These are phyloP conservation scores for Aegilops umbellulata DNA, from an alignment of 176 grass and related monocot genomes.

Conservation along the genomic window DNA sequence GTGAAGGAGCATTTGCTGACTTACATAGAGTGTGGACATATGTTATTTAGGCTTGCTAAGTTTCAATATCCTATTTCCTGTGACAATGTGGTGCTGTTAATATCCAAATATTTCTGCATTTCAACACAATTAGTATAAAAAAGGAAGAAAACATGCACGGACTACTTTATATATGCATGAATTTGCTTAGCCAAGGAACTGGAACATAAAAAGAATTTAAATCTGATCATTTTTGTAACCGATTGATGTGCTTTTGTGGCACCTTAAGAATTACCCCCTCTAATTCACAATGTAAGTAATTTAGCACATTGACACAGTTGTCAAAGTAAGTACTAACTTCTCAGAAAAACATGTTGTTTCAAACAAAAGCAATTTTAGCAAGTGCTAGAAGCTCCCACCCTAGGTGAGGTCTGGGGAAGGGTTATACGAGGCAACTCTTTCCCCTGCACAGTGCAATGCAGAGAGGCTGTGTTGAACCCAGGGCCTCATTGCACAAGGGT, in stretches of 20 bases:
- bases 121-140: neutral
- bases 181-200: neutral
- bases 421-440: too few relatives aligned
- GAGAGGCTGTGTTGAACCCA: too few relatives aligned
- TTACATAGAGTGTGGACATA: neutral
- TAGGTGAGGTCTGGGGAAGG: too few relatives aligned
- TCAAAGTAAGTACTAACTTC: neutral
- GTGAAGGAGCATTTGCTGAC: constrained; percentile 3
- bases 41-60: constrained; percentile 20
- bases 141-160: neutral
- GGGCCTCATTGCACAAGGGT: too few relatives aligned
- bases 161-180: neutral
- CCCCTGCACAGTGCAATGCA: too few relatives aligned
- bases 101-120: neutral
- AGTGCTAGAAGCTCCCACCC: too few relatives aligned
- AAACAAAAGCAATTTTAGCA: neutral
- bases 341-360: neutral
- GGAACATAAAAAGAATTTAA: neutral
- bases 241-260: neutral
- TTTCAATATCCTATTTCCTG: neutral
- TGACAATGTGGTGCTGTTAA: neutral
- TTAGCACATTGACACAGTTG: neutral
- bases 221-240: neutral
- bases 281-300: neutral
- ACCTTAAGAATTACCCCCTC: neutral